Evolutionary conservation across 2,329 filamentous ascomycete species (phyloP).

Genomic region (Neonectria coccinea): DNA sequence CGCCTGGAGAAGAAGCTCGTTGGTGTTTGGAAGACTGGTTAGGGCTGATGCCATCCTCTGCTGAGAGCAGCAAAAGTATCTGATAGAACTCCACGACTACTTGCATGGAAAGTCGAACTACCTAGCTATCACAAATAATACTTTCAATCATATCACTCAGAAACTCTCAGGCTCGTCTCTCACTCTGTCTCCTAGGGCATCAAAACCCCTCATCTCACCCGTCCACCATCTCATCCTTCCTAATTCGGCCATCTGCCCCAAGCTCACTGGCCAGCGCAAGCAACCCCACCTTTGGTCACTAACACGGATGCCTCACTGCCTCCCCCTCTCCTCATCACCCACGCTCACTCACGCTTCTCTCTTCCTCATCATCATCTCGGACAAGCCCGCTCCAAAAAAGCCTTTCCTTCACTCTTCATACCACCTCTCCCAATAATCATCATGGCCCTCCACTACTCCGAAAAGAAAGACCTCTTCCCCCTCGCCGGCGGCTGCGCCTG

Average conservation of each 20-base stretch:
- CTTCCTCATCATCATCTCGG: constrained; percentile 2
- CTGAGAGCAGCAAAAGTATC: background rate
- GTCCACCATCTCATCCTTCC: constrained; percentile 37
- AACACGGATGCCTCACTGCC: constrained; percentile 5
- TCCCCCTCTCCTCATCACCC: constrained; percentile 4
- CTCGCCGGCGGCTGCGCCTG: constrained; percentile 70
- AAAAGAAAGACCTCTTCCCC: constrained; percentile 44
- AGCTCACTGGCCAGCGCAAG: constrained; percentile 46
- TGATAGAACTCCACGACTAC: background rate
- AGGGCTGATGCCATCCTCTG: no score
- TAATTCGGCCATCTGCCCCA: constrained; percentile 44
- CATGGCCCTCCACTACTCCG: constrained; percentile 43
- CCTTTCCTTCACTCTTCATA: background rate
- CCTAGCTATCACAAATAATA: background rate
- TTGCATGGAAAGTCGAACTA: background rate
- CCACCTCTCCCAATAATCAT: constrained; percentile 7
- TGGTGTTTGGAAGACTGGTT: background rate
- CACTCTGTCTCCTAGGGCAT: background rate
- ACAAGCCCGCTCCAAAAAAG: constrained; percentile 5
- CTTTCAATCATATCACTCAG: background rate
- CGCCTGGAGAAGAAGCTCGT: background rate
- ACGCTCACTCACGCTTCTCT: background rate
- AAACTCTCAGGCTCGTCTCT: background rate
- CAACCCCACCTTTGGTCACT: constrained; percentile 35
- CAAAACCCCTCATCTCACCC: constrained; percentile 25